phyloP scores from a whole-genome alignment of 148 eudicot genomes.

The Dysphania ambrosioides region DNA sequence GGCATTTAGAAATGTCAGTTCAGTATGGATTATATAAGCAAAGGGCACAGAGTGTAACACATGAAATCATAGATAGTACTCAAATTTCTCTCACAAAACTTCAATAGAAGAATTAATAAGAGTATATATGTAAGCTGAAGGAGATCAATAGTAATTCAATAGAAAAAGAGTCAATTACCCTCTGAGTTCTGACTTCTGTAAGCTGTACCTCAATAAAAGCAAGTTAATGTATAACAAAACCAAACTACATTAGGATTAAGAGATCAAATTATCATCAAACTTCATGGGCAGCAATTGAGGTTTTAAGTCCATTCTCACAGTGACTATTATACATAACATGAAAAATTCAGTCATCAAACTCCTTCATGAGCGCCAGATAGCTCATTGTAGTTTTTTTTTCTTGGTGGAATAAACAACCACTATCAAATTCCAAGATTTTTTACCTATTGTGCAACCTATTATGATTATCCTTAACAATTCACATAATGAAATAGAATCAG shows the following conservation, averaged over 20 bases:
- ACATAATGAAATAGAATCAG: neutral
- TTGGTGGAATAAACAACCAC: neutral
- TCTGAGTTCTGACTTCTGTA: neutral
- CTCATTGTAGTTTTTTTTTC: neutral
- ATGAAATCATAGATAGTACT: neutral
- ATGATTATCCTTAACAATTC: neutral
- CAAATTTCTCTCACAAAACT: neutral
- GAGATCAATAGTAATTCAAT: neutral
- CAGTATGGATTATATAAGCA: neutral
- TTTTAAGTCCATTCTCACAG: neutral
- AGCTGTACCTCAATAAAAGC: neutral
- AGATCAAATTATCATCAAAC: neutral
- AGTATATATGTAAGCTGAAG: neutral
- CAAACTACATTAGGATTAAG: neutral
- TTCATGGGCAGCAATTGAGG: neutral
- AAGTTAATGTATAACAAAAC: neutral
- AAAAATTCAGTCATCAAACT: neutral
- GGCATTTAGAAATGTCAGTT: neutral
- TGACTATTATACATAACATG: neutral
- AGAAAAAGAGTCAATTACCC: neutral
- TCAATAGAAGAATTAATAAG: neutral
- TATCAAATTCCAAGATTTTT: neutral
- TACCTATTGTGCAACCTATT: neutral
- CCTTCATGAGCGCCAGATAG: neutral
- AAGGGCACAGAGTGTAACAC: neutral